Evolutionary conservation across 2,329 filamentous ascomycete species (phyloP), one percentile per base, ranked within the genome.

Genomic region (Neospermospora avenae): DNA sequence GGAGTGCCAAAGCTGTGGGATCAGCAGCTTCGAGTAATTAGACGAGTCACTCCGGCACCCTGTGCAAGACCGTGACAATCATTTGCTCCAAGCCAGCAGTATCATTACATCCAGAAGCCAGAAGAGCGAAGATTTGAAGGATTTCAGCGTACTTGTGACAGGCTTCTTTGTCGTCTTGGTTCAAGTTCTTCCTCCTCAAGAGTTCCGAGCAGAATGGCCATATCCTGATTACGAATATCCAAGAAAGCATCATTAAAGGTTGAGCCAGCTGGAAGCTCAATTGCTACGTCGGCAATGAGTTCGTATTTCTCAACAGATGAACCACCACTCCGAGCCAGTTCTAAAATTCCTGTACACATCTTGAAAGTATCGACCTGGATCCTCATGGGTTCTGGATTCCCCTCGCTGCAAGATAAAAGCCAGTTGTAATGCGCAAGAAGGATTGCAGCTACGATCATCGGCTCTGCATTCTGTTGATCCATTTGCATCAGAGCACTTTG

Each of bases 1-100:
- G 56, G 3, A 66, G 44, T 25, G 60, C 64, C 58, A 66, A 56
- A 18, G 64, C 58, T 14, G 61, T 53, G 14, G 64, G 60, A n/a
- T 66, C 57, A 1, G 57, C 16, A 4, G 41, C 14, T 37, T 60
- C 28, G 37, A 66, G 49, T 8, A 64, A 35, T 5, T 48, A 5
- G 25, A 63, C n/a, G 49, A 63, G 64, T 10, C 28, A 28, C n/a
- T 49, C 42, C 14, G 64, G 62, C 4, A 64, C 22, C 37, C 58
- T 45, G 16, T 62, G 64, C 14, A 66, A 28, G 10, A 61, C 7
- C 2, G 57, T 58, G 16, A 62, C 56, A n/a, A 64, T 63, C n/a
- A 58, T 53, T 56, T 64, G 60, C 44, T 66, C 64, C 14, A 66
- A 45, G 13, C 46, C 31, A 1, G 60, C 37, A 24, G 55, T 48